Evolutionary conservation across 805 yeast species (phyloP).

Genomic region (Naumovozyma dairenensis): DNA sequence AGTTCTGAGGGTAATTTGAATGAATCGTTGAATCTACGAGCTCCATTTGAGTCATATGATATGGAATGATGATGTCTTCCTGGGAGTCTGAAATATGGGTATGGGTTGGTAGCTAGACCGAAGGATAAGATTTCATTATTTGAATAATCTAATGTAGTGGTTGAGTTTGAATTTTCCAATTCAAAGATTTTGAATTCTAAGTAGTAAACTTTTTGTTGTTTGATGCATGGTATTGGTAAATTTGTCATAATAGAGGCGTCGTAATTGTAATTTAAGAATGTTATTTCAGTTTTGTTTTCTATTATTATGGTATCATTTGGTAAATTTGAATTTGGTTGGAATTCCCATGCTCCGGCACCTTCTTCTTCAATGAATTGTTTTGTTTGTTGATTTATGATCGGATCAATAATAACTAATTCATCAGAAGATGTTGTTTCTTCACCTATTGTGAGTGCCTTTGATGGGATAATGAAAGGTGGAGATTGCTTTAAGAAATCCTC

Average conservation of each 20-base stretch:
- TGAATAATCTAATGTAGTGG: slow-evolving; percentile 12
- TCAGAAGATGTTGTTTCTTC: not conserved
- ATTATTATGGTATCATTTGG: slow-evolving; percentile 51
- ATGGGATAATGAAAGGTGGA: slow-evolving; percentile 36
- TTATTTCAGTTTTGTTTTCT: slow-evolving; percentile 52
- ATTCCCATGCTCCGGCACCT: slow-evolving; percentile 87
- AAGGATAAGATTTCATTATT: slow-evolving; percentile 50
- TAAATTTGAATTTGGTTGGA: slow-evolving; percentile 45
- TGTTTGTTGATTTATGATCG: slow-evolving; percentile 28
- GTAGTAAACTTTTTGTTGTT: slow-evolving; percentile 82
- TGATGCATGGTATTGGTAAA: slow-evolving; percentile 71
- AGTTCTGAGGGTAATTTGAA: slow-evolving; percentile 40
- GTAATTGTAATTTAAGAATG: slow-evolving; percentile 44
- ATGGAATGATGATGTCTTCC: slow-evolving; percentile 82
- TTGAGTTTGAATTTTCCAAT: slow-evolving; percentile 41
- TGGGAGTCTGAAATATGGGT: slow-evolving; percentile 87
- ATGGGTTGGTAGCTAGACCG: slow-evolving; percentile 80
- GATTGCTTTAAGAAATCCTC: slow-evolving; percentile 30
- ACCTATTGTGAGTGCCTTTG: slow-evolving; percentile 3
- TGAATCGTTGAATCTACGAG: slow-evolving; percentile 71
- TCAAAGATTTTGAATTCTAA: slow-evolving; percentile 81
- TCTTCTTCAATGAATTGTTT: slow-evolving; percentile 63
- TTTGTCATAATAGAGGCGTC: slow-evolving; percentile 69
- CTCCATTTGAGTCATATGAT: slow-evolving; percentile 81
- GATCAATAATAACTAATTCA: slow-evolving; percentile 20